These are phyloP conservation scores for Trichoderma orchidacearum DNA, from an alignment of 495 filamentous ascomycete genomes.

Conservation along the genomic window DNA sequence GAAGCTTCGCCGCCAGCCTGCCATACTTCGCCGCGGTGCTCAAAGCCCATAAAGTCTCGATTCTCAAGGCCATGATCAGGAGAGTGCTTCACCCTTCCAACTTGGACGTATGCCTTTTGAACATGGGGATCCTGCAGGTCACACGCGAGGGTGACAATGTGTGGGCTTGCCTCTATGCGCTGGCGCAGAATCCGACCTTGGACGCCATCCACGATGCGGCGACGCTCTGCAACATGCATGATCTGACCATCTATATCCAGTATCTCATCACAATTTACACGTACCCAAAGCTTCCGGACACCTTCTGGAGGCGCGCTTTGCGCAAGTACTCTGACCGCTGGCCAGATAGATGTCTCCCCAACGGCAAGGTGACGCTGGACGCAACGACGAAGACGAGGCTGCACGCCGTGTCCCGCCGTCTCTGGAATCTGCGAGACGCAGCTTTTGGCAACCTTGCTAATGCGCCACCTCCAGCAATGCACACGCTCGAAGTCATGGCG, in stretches of 20 bases:
- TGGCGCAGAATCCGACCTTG: not conserved
- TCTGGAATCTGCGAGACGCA: not conserved
- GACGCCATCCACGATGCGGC: not conserved
- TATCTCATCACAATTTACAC: not conserved
- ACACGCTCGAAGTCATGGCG: not conserved
- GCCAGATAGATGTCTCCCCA: not conserved
- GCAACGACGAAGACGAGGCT: not conserved
- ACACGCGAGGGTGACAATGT: not conserved
- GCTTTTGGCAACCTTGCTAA: not conserved
- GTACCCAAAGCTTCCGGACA: not conserved
- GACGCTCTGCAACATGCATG: not conserved
- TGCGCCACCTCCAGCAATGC: not conserved
- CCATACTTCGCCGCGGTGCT: not conserved
- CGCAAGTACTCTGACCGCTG: not conserved
- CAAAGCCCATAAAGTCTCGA: not conserved
- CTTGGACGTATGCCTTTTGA: not conserved
- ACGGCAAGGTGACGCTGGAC: not conserved
- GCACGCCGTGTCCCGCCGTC: not conserved
- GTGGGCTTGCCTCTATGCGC: not conserved
- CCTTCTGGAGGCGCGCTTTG: not conserved
- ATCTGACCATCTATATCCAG: not conserved
- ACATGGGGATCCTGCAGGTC: not conserved
- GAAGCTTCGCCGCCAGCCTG: not conserved
- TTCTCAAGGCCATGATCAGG: not conserved
- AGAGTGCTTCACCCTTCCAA: not conserved